phyloP scores from a whole-genome alignment of 495 filamentous ascomycete species.

The Penicillium simplicissimum region DNA sequence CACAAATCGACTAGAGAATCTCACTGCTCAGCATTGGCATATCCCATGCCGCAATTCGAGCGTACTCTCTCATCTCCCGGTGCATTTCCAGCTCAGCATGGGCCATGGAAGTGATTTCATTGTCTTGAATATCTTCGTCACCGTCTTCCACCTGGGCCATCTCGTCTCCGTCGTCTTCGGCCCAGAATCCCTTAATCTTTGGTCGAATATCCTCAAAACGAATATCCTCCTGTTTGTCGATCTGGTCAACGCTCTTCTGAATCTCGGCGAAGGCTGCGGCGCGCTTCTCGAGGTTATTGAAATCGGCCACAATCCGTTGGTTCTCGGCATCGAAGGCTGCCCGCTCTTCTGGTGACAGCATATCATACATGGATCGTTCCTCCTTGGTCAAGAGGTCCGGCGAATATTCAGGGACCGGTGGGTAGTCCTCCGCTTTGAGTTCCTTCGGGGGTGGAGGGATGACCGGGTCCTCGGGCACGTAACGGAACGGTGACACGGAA shows the following conservation, averaged over 20 bases:
- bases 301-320: conserved; percentile 37
- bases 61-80: conserved; percentile 85
- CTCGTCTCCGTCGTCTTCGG: conserved; percentile 55
- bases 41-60: conserved; percentile 88
- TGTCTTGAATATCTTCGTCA: conserved; percentile 66
- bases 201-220: conserved; percentile 37
- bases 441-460: conserved; percentile 36
- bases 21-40: conserved; percentile 88
- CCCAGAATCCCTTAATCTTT: conserved; percentile 49
- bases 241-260: conserved; percentile 30
- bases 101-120: conserved; percentile 77
- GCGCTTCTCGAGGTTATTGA: conserved; percentile 40
- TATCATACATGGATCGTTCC: conserved; percentile 49
- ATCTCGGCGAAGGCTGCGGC: conserved; percentile 33
- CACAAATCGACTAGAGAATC: conserved; percentile 24
- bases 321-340: conserved; percentile 45
- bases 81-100: conserved; percentile 89
- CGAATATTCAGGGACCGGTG: conserved; percentile 41
- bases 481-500: conserved; percentile 39
- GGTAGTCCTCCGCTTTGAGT: conserved; percentile 35
- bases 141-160: conserved; percentile 54
- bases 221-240: conserved; percentile 38
- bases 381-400: conserved; percentile 40
- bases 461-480: conserved; percentile 41
- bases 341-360: conserved; percentile 49